phyloP scores from a whole-genome alignment of 2,329 filamentous ascomycete species.

The Tolypocladium album region DNA sequence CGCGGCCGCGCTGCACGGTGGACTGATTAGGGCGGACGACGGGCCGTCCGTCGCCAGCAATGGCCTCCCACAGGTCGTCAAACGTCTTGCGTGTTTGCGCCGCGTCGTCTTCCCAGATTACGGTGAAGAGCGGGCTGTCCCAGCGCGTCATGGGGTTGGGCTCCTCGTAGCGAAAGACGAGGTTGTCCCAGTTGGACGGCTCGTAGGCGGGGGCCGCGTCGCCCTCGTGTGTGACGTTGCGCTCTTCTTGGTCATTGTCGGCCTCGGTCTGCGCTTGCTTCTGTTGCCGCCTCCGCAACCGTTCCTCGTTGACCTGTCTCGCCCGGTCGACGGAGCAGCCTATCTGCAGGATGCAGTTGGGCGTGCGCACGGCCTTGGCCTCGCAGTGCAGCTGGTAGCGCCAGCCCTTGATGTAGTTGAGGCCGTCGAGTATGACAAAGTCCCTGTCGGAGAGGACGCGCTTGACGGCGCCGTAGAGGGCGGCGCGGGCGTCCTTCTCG shows the following conservation, averaged over 20 bases:
- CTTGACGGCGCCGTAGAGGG: constrained; percentile 69
- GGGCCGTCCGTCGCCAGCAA: constrained; percentile 54
- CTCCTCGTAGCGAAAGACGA: constrained; percentile 76
- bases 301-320: constrained; percentile 46
- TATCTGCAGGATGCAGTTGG: constrained; percentile 62
- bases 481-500: constrained; percentile 73
- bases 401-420: constrained; percentile 88
- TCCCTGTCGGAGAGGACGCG: constrained; percentile 60
- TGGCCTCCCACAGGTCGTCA: constrained; percentile 62
- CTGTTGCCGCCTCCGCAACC: constrained; percentile 27
- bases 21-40: constrained; percentile 63
- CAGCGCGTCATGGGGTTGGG: constrained; percentile 76
- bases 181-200: constrained; percentile 59
- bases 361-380: constrained; percentile 67
- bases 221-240: not conserved
- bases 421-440: constrained; percentile 67
- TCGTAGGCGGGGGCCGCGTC: constrained; percentile 34
- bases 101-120: constrained; percentile 64
- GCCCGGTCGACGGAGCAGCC: constrained; percentile 45
- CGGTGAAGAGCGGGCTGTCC: constrained; percentile 74
- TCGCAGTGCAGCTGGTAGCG: constrained; percentile 80
- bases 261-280: constrained; percentile 1
- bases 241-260: not conserved
- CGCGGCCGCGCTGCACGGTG: constrained; percentile 52
- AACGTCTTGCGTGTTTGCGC: constrained; percentile 45